Base-by-base conservation (phyloP, 371 early-diverging fungal species). In the Encephalitozoon intestinalis region DNA sequence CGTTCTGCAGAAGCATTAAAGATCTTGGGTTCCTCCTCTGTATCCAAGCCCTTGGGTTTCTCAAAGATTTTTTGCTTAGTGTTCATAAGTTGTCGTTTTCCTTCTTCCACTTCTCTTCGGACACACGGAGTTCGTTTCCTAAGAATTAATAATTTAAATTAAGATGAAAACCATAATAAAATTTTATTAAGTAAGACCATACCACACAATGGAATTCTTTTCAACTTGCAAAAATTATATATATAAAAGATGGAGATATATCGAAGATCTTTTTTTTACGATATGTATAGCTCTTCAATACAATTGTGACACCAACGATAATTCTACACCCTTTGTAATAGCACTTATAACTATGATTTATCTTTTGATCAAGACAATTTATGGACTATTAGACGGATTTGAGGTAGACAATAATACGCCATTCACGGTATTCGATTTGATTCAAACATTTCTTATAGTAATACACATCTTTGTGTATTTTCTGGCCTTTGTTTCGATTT, bases 1-100 rank as follows among this genome's bases (percentile, higher is more conserved):
- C 15, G 58, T 37, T 58, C 28, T 58, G 30, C 58, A 58, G 18
- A 58, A 58, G 58, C 58, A 58, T 58, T 58, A 58, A 58, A 58
- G 49, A 15, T 46, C 49, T 46, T 46, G 49, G 49, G 21, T 15
- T 46, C 2, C 18, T 18, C 21, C n/a, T 58, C 30, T n/a, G 15
- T 34, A 58, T 5, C 0, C 37, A n/a, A 9, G 28, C 58, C 37
- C 15, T 34, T 34, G 2, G 49, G 18, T 2, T 7, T 46, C 18
- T 7, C 21, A 7, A 21, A 21, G 58, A 18, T 53, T 58, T 30
- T 58, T n/a, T 34, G 3, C 15, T 30, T 53, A 53, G 3, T 9
- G 53, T n/a, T 43, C n/a, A n/a, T n/a, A n/a, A n/a, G n/a, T n/a
- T n/a, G n/a, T n/a, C n/a, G n/a, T n/a, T n/a, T n/a, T n/a, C n/a